These are phyloP conservation scores for Aspergillus fumigatus DNA, from an alignment of 2,329 filamentous ascomycete species.

Conservation along the genomic window DNA sequence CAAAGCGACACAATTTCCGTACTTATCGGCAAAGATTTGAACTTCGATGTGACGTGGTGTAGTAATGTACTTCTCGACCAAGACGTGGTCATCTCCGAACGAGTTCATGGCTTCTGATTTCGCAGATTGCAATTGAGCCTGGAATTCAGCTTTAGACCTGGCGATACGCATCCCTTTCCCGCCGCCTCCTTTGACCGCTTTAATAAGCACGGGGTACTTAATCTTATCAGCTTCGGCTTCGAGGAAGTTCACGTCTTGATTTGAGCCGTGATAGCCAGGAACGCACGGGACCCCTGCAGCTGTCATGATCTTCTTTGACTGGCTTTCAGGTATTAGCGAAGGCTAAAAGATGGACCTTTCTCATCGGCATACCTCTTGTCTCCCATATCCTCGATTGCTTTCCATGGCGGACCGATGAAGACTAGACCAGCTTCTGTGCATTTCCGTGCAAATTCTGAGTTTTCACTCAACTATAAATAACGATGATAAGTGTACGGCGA, in stretches of 20 bases:
- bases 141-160: constrained; percentile 54
- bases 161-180: constrained; percentile 68
- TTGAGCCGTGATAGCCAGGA: constrained; percentile 85
- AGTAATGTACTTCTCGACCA: constrained; percentile 65
- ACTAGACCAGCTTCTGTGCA: constrained; percentile 86
- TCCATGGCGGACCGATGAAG: constrained; percentile 84
- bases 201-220: constrained; percentile 61
- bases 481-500: constrained; percentile 2
- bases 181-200: constrained; percentile 61
- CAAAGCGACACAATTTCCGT: constrained; percentile 60
- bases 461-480: constrained; percentile 66
- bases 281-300: constrained; percentile 93
- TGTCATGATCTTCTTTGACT: constrained; percentile 95
- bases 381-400: constrained; percentile 78
- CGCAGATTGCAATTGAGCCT: constrained; percentile 57
- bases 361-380: constrained; percentile 66
- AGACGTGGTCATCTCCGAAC: constrained; percentile 63
- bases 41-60: constrained; percentile 64
- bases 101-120: constrained; percentile 61
- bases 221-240: constrained; percentile 69
- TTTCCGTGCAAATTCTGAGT: constrained; percentile 80
- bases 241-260: constrained; percentile 64
- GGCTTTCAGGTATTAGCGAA: constrained; percentile 34
- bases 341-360: background rate
- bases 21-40: constrained; percentile 62